A percentile compares a stretch with the other conserved stretches of the same genome.
These are phyloP conservation scores for Posidonia australis DNA, from an alignment of 106 monocot species.

Conservation along the genomic window DNA sequence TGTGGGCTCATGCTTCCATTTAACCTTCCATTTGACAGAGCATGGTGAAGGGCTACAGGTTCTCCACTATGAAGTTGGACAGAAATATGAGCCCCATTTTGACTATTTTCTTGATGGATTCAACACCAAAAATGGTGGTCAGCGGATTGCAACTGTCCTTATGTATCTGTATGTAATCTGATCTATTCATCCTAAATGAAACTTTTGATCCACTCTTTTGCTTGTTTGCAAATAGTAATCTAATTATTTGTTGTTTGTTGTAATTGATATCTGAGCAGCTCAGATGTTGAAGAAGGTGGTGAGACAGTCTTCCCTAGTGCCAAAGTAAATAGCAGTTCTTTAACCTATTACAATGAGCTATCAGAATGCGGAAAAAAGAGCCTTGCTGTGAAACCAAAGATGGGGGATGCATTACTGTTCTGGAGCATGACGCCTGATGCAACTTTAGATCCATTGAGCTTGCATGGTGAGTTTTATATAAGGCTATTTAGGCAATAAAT, in stretches of 20 bases:
- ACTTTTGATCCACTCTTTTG: not conserved
- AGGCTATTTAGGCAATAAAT: not conserved
- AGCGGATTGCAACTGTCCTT: conserved; percentile 17
- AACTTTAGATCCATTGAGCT: conserved; percentile 13
- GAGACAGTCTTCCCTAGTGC: conserved; percentile 17
- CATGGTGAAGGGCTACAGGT: conserved; percentile 21
- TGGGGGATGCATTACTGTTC: conserved; percentile 23
- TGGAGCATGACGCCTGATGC: conserved; percentile 22
- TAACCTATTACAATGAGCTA: conserved; percentile 14
- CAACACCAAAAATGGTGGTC: conserved; percentile 23
- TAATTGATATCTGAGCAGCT: conserved; percentile 4
- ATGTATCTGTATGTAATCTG: conserved; percentile 18
- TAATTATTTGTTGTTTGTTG: not conserved
- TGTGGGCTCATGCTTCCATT: no score
- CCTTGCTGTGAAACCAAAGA: conserved; percentile 19
- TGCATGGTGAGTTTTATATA: conserved; percentile 14
- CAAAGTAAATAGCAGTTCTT: conserved; percentile 14
- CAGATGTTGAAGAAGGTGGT: conserved; percentile 24
- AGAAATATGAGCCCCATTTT: conserved; percentile 23
- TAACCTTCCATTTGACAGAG: conserved; percentile 7
- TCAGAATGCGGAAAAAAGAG: conserved; percentile 22
- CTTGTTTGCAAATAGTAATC: not conserved
- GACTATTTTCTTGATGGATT: conserved; percentile 18
- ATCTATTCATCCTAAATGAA: not conserved
- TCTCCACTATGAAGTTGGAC: conserved; percentile 25